phyloP scores from a whole-genome alignment of 805 yeast genomes.

The Candida verbasci region DNA sequence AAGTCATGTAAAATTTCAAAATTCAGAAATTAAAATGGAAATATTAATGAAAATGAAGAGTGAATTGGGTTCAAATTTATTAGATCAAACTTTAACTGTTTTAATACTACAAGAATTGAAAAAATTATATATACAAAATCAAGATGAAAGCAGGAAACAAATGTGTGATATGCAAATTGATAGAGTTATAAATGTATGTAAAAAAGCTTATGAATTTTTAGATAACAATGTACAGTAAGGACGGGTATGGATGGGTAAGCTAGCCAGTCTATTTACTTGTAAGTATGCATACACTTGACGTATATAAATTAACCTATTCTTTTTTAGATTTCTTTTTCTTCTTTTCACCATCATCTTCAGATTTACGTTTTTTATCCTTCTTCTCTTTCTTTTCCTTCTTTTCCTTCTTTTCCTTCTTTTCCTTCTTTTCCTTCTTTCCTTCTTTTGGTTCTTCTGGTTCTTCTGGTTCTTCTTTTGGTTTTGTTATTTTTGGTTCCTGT shows the following conservation, averaged over 20 bases:
- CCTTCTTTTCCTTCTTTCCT: conserved; percentile 25
- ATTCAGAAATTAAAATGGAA: not conserved
- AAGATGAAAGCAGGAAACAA: not conserved
- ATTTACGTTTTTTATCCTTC: conserved; percentile 53
- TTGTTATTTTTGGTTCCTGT: conserved; percentile 48
- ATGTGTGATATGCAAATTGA: conserved; percentile 4
- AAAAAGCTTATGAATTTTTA: not conserved
- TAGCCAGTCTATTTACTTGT: no score
- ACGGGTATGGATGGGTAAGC: no score
- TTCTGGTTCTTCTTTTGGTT: conserved; percentile 45
- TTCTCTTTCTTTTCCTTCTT: conserved; percentile 57
- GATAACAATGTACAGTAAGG: not conserved
- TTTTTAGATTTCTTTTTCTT: conserved; percentile 50
- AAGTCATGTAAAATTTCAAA: not conserved
- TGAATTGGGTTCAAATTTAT: not conserved
- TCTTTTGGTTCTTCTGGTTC: conserved; percentile 17
- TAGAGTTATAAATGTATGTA: not conserved
- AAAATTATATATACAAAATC: not conserved
- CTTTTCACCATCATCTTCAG: conserved; percentile 39
- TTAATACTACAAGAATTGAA: not conserved
- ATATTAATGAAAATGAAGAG: not conserved
- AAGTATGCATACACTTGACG: not conserved
- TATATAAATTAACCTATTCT: conserved; percentile 2
- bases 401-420: conserved; percentile 48
- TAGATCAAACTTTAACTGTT: conserved; percentile 2